A percentile compares a stretch with the other conserved stretches of the same genome.
Evolutionary conservation across 345 rosid species (phyloP).

Genomic region (Conringia planisiliqua): DNA sequence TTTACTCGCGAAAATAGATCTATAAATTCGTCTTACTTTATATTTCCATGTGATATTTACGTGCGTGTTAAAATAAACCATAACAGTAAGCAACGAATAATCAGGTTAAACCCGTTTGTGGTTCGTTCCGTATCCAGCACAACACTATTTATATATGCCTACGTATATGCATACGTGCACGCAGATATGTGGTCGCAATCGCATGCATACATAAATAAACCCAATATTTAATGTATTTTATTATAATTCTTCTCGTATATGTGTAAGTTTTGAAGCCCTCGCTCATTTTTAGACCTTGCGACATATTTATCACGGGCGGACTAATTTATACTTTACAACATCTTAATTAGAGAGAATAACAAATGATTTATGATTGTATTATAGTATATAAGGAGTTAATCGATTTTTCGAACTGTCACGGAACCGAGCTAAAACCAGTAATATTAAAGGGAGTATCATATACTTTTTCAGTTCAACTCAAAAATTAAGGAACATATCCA

Average conservation of each 20-base stretch:
- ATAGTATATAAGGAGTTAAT: neutral
- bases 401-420: too few species aligned
- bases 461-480: too few species aligned
- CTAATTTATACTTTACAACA: neutral
- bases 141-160: neutral
- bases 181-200: neutral
- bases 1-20: neutral
- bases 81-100: slow-evolving; percentile 11
- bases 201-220: neutral
- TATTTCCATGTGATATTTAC: slow-evolving; percentile 4
- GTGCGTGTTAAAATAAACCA: neutral
- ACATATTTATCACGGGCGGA: neutral
- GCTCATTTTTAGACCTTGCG: neutral
- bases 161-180: neutral
- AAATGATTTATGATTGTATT: neutral
- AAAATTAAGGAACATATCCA: too few species aligned
- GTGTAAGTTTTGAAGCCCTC: neutral
- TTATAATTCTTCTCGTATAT: neutral
- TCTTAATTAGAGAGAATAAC: neutral
- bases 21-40: neutral
- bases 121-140: slow-evolving; percentile 2
- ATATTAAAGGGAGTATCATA: too few species aligned
- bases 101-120: neutral
- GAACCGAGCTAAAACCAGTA: too few species aligned
- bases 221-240: neutral